phyloP scores from a whole-genome alignment of 2,329 filamentous ascomycete species.

The Diaporthe destruens region DNA sequence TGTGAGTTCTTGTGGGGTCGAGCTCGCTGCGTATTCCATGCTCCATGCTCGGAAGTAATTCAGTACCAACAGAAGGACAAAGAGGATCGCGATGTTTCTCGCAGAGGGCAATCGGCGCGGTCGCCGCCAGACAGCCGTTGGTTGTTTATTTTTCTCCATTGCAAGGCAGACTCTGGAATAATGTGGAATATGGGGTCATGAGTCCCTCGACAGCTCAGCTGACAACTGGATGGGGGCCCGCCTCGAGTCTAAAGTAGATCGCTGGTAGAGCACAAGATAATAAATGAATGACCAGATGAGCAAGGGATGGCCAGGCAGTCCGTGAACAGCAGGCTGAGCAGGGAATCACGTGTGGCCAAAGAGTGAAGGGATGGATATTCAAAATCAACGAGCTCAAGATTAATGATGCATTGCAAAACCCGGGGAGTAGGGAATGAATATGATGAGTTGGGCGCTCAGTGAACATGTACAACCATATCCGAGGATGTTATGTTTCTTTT shows the following conservation, averaged over 20 bases:
- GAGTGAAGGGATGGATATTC: not conserved
- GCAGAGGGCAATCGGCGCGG: not conserved
- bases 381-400: not conserved
- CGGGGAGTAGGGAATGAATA: not conserved
- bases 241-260: constrained; percentile 15
- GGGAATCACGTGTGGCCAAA: no score
- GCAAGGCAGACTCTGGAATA: not conserved
- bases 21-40: not conserved
- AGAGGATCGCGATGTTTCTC: not conserved
- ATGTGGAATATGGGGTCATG: not conserved
- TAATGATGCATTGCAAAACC: not conserved
- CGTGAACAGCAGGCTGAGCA: no score
- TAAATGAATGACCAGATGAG: not conserved
- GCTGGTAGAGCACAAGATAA: not conserved
- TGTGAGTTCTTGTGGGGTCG: not conserved
- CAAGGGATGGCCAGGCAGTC: not conserved
- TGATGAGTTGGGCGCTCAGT: no score
- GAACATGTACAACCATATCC: not conserved
- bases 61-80: not conserved
- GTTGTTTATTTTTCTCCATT: not conserved
- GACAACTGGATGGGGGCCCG: no score
- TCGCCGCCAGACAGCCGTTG: not conserved
- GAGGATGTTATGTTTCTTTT: not conserved
- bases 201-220: not conserved
- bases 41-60: constrained; percentile 7